A percentile compares a stretch with the other conserved stretches of the same genome.
phyloP scores from a whole-genome alignment of 768 basidiomycete genomes.

The Pleurotus ostreatus region DNA sequence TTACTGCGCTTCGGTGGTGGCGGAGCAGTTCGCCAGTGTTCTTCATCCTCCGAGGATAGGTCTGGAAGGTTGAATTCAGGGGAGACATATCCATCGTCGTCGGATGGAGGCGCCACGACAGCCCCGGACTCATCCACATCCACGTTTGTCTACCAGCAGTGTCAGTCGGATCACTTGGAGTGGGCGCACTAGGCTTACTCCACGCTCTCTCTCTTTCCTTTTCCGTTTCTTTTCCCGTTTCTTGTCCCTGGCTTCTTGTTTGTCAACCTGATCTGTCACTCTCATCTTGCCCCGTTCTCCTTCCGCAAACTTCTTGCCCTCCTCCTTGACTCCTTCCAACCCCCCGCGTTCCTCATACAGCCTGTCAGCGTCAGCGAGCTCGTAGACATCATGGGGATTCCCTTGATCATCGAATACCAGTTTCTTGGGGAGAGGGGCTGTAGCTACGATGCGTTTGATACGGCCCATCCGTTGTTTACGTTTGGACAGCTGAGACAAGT shows the following conservation, averaged over 20 bases:
- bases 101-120: constrained; percentile 15
- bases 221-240: constrained; percentile 29
- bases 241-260: constrained; percentile 80
- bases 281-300: constrained; percentile 71
- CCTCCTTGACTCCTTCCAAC: constrained; percentile 57
- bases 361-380: constrained; percentile 73
- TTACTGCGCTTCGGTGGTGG: constrained; percentile 28
- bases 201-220: constrained; percentile 13
- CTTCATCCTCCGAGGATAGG: constrained; percentile 21
- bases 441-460: constrained; percentile 70
- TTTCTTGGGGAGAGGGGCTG: constrained; percentile 63
- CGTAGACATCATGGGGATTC: constrained; percentile 74
- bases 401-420: constrained; percentile 92
- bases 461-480: constrained; percentile 75
- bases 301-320: constrained; percentile 67
- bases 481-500: constrained; percentile 65
- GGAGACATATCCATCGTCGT: constrained; percentile 66
- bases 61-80: constrained; percentile 60
- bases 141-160: background rate
- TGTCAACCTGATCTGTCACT: constrained; percentile 69
- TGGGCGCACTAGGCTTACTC: constrained; percentile 1
- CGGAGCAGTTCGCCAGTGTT: constrained; percentile 28
- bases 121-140: background rate
- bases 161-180: too few relatives aligned
- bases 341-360: constrained; percentile 64